Base-by-base conservation (phyloP, 768 basidiomycete genomes). In the Kwoniella dejecticola region DNA sequence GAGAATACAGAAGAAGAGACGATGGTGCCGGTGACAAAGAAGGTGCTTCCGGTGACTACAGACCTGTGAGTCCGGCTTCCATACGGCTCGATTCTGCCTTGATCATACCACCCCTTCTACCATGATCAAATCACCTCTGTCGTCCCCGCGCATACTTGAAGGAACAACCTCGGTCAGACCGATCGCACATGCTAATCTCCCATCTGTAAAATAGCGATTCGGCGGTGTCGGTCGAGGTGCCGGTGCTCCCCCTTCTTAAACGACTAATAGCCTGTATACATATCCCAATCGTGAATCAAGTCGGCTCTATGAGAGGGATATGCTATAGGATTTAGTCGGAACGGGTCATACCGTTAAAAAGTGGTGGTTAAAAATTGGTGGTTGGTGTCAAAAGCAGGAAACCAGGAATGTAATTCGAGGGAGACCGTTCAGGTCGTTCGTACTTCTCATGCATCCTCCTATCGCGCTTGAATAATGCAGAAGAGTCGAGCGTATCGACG, bases 31-130 rank as follows among this genome's bases (percentile, higher is more conserved):
- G n/a, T n/a, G n/a, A 90, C 84, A 90, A 95, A 80, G 85, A 85
- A 64, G 88, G 88, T 77, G 91, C 90, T 27, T 88, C 89, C 59
- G 89, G 86, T 61, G 90, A 93, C 79, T 98, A 85, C 85, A 84
- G 88, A 81, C 93, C 95, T 68, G 85, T 88, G 75, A 96, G 89
- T 78, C 84, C 13, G 17, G 2, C 1, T 12, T 38, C 57, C 31
- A 89, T 90, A n/a, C n/a, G n/a, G n/a, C n/a, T n/a, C n/a, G n/a
- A n/a, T n/a, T n/a, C n/a, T n/a, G n/a, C n/a, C n/a, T n/a, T n/a
- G n/a, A n/a, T n/a, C n/a, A n/a, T n/a, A n/a, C n/a, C n/a, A n/a
- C n/a, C n/a, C n/a, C n/a, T n/a, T n/a, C n/a, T n/a, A n/a, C n/a
- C n/a, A n/a, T n/a, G n/a, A n/a, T n/a, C n/a, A n/a, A n/a, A n/a